Evolutionary conservation across 139 green algal genomes (phyloP).

Genomic region (Bryopsis sp.): DNA sequence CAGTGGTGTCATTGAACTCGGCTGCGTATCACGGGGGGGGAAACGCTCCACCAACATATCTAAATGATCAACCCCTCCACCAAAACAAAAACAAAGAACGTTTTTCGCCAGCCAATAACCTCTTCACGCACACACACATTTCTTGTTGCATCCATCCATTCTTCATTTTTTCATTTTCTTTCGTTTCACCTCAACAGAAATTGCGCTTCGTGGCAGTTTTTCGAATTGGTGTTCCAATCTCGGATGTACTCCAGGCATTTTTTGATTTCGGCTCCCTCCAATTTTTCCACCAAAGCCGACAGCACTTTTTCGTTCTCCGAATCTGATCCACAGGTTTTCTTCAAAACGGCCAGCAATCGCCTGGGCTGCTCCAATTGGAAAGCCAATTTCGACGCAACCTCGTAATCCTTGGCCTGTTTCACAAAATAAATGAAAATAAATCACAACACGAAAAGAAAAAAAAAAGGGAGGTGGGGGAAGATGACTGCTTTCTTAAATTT

Average conservation of each 20-base stretch:
- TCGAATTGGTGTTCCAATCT: conserved; percentile 92
- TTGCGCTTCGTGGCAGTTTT: conserved; percentile 72
- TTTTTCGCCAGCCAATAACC: too few relatives aligned
- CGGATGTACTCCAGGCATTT: conserved; percentile 41
- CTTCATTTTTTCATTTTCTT: too few relatives aligned
- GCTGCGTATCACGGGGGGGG: too few relatives aligned
- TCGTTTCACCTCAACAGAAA: conserved; percentile 60
- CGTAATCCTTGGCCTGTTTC: conserved; percentile 60
- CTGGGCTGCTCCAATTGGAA: conserved; percentile 72
- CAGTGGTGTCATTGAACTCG: too few relatives aligned
- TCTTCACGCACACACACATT: too few relatives aligned
- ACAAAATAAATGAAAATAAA: too few relatives aligned
- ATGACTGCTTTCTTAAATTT: too few relatives aligned
- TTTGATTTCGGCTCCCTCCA: background rate
- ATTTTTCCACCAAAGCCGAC: conserved; percentile 2
- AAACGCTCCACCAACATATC: too few relatives aligned
- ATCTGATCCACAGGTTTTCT: conserved; percentile 8
- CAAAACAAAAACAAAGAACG: too few relatives aligned
- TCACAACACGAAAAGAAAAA: too few relatives aligned
- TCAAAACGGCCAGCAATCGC: conserved; percentile 62
- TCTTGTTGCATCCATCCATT: too few relatives aligned
- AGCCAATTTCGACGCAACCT: conserved; percentile 60
- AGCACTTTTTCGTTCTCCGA: conserved; percentile 1
- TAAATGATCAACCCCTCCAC: background rate
- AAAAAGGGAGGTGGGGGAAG: too few relatives aligned